Base-by-base conservation (phyloP, 805 yeast species). In the Hanseniaspora valbyensis region DNA sequence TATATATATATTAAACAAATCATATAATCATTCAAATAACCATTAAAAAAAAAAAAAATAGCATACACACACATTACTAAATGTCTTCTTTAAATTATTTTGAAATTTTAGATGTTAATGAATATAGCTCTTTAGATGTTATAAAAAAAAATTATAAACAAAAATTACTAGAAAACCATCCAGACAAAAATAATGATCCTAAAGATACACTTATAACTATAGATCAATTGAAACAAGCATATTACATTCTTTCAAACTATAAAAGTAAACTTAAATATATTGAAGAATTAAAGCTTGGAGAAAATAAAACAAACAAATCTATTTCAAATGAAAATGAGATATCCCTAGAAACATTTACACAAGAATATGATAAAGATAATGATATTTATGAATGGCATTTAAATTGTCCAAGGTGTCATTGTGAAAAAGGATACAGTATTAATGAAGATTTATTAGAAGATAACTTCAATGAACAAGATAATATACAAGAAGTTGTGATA, bases 401-500 rank as follows among this genome's bases (percentile, higher is more conserved):
- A 58, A 72, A 72, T 54, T 84, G 94, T 65, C 90, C 90, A 0
- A 66, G 92, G 42, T 84, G 94, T 58, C 67, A 70, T 1, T 64
- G 70, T 0, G 51, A 56, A 0, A 63, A 68, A 2, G 80, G 89
- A 0, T 83, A 86, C 52, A 59, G 60, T 14, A 61, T 90, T 1
- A 69, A 68, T 1, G 96, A 87, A 55, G 59, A 65, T 1, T 83
- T 82, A 50, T 68, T 90, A 50, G 78, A 66, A 14, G 19, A 22
- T 1, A 44, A 40, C 16, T 67, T 71, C 4, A 71, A 70, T 50
- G 81, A 78, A 0, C 70, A 74, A 0, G 56, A 61, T 2, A 45
- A 70, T 0, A 73, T 70, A 32, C 80, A 77, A 14, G 74, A 80
- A 0, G 72, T 89, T 1, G 70, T 85, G 21, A 77, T 85, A 0